A percentile compares a stretch with the other conserved stretches of the same genome.
These are phyloP conservation scores for Rubroboletus satanas DNA, from an alignment of 768 basidiomycete genomes.

Conservation along the genomic window DNA sequence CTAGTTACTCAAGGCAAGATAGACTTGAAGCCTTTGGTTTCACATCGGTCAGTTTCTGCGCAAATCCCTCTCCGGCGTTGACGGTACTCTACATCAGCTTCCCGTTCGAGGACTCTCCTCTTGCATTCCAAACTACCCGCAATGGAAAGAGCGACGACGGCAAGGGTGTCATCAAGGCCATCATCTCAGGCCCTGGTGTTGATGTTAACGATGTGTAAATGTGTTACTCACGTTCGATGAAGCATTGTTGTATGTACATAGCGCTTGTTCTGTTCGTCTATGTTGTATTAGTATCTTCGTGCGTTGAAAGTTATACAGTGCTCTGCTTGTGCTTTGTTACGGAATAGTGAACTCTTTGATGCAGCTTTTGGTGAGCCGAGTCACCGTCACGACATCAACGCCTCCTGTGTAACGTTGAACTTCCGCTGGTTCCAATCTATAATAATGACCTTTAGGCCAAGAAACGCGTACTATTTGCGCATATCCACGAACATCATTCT, in stretches of 20 bases:
- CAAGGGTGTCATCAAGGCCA: constrained; percentile 82
- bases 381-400: neutral
- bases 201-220: constrained; percentile 38
- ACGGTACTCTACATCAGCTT: constrained; percentile 41
- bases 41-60: constrained; percentile 60
- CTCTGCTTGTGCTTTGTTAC: neutral
- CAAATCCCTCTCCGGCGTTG: neutral
- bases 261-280: neutral
- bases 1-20: constrained; percentile 79
- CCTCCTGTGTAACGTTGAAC: neutral
- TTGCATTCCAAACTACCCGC: constrained; percentile 80
- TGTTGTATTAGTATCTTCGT: neutral
- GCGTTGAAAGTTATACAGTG: neutral
- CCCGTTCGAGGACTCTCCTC: constrained; percentile 69
- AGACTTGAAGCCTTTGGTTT: constrained; percentile 83
- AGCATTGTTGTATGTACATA: neutral
- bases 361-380: neutral
- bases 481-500: constrained; percentile 68
- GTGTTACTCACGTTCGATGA: neutral
- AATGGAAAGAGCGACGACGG: constrained; percentile 82
- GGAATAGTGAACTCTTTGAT: neutral
- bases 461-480: constrained; percentile 81
- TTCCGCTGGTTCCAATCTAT: neutral
- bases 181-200: constrained; percentile 80
- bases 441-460: constrained; percentile 60